Evolutionary conservation across 805 yeast species (phyloP).

Genomic region (Maudiozyma serrabonitensis): DNA sequence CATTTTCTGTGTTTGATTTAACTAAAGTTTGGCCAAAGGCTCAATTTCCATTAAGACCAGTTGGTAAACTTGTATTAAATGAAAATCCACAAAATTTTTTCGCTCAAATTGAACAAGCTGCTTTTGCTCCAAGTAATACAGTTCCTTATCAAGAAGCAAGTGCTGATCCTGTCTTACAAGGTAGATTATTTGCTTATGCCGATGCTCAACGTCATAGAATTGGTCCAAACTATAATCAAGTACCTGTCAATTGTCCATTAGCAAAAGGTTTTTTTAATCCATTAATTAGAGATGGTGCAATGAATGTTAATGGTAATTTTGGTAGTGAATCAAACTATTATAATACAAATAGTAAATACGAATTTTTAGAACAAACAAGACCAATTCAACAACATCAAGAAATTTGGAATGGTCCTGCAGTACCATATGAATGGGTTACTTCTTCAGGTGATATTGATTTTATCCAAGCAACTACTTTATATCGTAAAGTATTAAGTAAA

Average conservation of each 20-base stretch:
- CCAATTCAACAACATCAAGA: slow-evolving; percentile 59
- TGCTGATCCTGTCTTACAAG: slow-evolving; percentile 77
- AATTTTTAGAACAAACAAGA: slow-evolving; percentile 20
- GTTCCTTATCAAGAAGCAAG: slow-evolving; percentile 77
- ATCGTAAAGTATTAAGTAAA: slow-evolving; percentile 61
- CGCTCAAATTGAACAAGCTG: slow-evolving; percentile 81
- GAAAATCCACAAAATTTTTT: slow-evolving; percentile 81
- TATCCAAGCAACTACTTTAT: slow-evolving; percentile 67
- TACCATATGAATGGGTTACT: slow-evolving; percentile 79
- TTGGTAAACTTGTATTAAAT: slow-evolving; percentile 70
- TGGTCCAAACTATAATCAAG: slow-evolving; percentile 64
- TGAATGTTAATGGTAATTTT: slow-evolving; percentile 59
- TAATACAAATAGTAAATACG: slow-evolving; percentile 37
- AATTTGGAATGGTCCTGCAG: slow-evolving; percentile 72
- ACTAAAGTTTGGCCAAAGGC: slow-evolving; percentile 90
- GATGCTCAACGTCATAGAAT: slow-evolving; percentile 81
- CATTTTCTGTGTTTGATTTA: slow-evolving; percentile 79
- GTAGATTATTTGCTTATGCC: slow-evolving; percentile 72
- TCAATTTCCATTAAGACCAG: slow-evolving; percentile 76
- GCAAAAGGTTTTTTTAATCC: slow-evolving; percentile 52
- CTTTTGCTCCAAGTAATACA: slow-evolving; percentile 78
- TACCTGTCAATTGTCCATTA: slow-evolving; percentile 84
- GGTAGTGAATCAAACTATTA: slow-evolving; percentile 73
- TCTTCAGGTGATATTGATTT: slow-evolving; percentile 56
- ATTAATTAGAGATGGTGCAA: slow-evolving; percentile 73